Evolutionary conservation across 371 early-diverging fungal genomes (phyloP).

Genomic region (Nosema muscidifuracis): DNA sequence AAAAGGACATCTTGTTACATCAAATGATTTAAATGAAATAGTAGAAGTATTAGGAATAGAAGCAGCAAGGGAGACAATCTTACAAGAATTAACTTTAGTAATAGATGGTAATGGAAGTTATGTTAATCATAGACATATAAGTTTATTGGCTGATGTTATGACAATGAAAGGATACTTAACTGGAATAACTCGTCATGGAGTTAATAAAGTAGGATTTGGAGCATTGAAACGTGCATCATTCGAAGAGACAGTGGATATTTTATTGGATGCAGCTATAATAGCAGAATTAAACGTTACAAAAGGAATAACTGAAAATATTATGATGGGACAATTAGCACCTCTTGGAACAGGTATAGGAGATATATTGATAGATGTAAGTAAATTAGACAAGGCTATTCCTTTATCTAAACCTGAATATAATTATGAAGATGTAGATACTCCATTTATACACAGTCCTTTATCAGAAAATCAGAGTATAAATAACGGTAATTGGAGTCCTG

Average conservation of each 20-base stretch:
- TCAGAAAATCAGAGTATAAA: conserved; percentile 21
- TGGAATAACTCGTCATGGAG: conserved; percentile 97
- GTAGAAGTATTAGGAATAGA: conserved; percentile 90
- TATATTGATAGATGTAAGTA: conserved; percentile 65
- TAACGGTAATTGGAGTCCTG: conserved; percentile 27
- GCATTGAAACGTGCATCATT: conserved; percentile 93
- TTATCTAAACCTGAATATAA: conserved; percentile 51
- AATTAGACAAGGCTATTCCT: conserved; percentile 43
- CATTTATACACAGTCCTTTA: conserved; percentile 33
- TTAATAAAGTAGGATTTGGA: conserved; percentile 82
- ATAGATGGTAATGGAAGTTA: conserved; percentile 94
- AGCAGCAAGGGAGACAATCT: conserved; percentile 79
- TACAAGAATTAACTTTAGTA: conserved; percentile 84
- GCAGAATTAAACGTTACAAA: conserved; percentile 84
- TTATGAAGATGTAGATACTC: conserved; percentile 26
- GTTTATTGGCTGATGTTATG: conserved; percentile 92
- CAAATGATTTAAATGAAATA: conserved; percentile 85
- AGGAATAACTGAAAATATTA: conserved; percentile 85
- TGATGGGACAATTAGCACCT: conserved; percentile 93
- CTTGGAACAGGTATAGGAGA: conserved; percentile 92
- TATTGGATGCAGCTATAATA: conserved; percentile 85
- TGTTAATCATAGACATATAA: conserved; percentile 94
- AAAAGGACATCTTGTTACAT: conserved; percentile 71
- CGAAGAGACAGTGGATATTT: conserved; percentile 97
- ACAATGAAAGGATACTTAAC: conserved; percentile 82